Percentiles rank a stretch among this genome's conserved stretches.
These are phyloP conservation scores for Cardamine occulta DNA, from an alignment of 345 rosid genomes.

Conservation along the genomic window DNA sequence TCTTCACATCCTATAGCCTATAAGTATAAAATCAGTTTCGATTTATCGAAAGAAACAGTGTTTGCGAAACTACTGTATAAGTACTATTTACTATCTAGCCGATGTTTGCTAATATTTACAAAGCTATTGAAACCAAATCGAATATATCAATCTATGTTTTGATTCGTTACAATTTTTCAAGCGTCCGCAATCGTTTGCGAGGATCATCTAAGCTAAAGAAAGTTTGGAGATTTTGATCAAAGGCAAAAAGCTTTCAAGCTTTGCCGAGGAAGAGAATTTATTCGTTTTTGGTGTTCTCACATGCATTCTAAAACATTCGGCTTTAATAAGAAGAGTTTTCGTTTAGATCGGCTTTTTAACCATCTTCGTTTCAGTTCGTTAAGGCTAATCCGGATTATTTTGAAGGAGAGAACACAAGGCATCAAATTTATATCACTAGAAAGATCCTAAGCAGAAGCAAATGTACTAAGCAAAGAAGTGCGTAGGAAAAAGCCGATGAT, in stretches of 20 bases:
- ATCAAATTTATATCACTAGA: slow-evolving; percentile 7
- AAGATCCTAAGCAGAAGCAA: slow-evolving; percentile 37
- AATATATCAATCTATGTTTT: no score
- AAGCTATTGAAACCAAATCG: not conserved
- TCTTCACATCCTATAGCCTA: not conserved
- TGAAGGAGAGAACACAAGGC: not conserved
- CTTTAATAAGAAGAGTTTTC: not conserved
- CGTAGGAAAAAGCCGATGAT: no score
- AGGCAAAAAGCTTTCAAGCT: not conserved
- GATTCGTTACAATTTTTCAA: no score
- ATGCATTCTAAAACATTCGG: not conserved
- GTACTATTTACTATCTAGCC: not conserved
- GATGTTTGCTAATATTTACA: not conserved
- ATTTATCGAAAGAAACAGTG: not conserved
- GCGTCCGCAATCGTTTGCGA: not conserved
- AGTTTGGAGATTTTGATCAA: not conserved
- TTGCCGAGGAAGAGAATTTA: not conserved
- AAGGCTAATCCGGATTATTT: not conserved
- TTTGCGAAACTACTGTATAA: not conserved
- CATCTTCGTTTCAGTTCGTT: not conserved
- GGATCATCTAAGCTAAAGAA: not conserved
- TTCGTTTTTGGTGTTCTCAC: not conserved
- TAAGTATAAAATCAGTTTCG: not conserved
- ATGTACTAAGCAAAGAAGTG: slow-evolving; percentile 2
- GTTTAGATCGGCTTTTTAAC: not conserved